Percentiles rank a stretch among this genome's conserved stretches.
Evolutionary conservation across 805 yeast genomes (phyloP).

Genomic region (Metschnikowia colocasiae): DNA sequence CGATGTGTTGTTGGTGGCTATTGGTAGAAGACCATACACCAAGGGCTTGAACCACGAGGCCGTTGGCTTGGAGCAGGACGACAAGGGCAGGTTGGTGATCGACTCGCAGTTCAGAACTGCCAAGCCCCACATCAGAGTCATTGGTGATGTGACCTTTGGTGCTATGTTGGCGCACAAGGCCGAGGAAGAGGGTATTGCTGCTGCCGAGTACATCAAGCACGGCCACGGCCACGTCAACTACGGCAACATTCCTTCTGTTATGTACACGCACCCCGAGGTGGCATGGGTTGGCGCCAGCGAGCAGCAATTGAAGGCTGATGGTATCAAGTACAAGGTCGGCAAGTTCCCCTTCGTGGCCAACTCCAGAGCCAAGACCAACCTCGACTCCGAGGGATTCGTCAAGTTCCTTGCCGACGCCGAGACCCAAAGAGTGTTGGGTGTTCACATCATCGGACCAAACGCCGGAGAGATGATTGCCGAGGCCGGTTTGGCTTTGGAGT

Average conservation of each 20-base stretch:
- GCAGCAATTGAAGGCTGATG: slow-evolving; percentile 89
- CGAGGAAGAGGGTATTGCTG: slow-evolving; percentile 99
- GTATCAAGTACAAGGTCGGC: slow-evolving; percentile 88
- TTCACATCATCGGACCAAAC: slow-evolving; percentile 94
- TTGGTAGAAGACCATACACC: slow-evolving; percentile 98
- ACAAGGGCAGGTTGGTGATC: slow-evolving; percentile 89
- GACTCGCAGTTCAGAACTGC: slow-evolving; percentile 92
- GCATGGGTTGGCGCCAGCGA: slow-evolving; percentile 99
- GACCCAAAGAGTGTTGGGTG: slow-evolving; percentile 94
- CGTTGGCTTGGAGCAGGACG: slow-evolving; percentile 86
- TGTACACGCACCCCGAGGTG: slow-evolving; percentile 99
- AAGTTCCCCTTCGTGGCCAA: slow-evolving; percentile 98
- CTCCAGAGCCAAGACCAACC: slow-evolving; percentile 98
- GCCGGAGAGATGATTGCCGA: slow-evolving; percentile 99
- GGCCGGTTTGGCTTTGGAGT: slow-evolving; percentile 95
- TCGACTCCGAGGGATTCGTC: slow-evolving; percentile 96
- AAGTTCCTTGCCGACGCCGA: slow-evolving; percentile 94
- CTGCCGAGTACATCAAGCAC: slow-evolving; percentile 86
- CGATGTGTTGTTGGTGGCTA: slow-evolving; percentile 92
- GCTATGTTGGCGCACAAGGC: slow-evolving; percentile 99
- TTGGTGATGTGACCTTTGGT: slow-evolving; percentile 98
- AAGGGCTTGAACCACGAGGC: slow-evolving; percentile 85
- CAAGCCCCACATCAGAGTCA: slow-evolving; percentile 88
- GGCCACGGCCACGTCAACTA: slow-evolving; percentile 99
- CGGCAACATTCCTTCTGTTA: slow-evolving; percentile 95